Evolutionary conservation across 768 basidiomycete species (phyloP).

Genomic region (Crassisporium funariophilum): DNA sequence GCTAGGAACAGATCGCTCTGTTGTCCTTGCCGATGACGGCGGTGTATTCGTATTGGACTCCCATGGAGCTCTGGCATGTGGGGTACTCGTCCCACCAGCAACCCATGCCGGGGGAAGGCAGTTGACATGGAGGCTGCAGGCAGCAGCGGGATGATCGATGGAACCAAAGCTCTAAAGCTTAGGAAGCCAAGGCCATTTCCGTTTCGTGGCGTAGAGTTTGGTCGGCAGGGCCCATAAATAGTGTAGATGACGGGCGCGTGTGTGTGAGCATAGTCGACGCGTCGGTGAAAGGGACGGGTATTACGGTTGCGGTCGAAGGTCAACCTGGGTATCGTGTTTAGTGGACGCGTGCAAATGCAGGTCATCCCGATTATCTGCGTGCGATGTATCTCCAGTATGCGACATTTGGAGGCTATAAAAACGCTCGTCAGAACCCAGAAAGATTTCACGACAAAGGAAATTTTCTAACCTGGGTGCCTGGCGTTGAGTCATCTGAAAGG

Average conservation of each 20-base stretch:
- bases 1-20: neutral
- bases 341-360: conserved; percentile 1
- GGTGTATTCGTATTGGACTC: too few species aligned
- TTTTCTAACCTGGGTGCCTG: conserved; percentile 47
- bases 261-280: neutral
- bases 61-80: neutral
- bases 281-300: conserved; percentile 5
- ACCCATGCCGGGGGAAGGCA: conserved; percentile 2
- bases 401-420: conserved; percentile 38
- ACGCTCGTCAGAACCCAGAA: neutral
- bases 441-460: conserved; percentile 1
- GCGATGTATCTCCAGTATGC: conserved; percentile 51
- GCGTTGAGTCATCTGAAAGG: conserved; percentile 58
- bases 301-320: conserved; percentile 6
- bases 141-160: neutral
- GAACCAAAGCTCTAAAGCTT: too few species aligned
- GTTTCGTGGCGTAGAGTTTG: too few species aligned
- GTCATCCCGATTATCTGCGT: conserved; percentile 35
- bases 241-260: neutral
- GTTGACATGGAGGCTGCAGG: neutral
- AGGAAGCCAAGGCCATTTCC: too few species aligned
- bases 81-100: conserved; percentile 1
- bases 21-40: neutral
- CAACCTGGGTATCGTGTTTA: conserved; percentile 6
- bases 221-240: conserved; percentile 1